A percentile compares a stretch with the other conserved stretches of the same genome.
These are phyloP conservation scores for Phytopythium boreale DNA, from an alignment of 352 stramenopile genomes.

Conservation along the genomic window DNA sequence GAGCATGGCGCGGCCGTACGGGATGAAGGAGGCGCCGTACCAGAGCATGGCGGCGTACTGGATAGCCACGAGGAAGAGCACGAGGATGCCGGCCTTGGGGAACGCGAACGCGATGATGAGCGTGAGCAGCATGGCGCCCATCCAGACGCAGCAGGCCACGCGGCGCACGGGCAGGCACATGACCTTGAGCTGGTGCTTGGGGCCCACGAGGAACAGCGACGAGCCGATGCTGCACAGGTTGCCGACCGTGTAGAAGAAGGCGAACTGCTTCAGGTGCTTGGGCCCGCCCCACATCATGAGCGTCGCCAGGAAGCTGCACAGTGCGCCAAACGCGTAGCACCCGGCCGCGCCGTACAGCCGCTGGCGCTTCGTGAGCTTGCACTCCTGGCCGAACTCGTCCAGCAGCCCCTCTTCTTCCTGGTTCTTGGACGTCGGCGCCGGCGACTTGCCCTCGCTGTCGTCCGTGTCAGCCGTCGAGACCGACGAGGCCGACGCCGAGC, in stretches of 20 bases:
- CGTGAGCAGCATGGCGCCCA: slow-evolving; percentile 65
- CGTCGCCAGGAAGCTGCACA: slow-evolving; percentile 77
- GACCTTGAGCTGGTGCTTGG: slow-evolving; percentile 65
- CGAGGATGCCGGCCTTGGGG: slow-evolving; percentile 55
- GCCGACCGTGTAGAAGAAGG: slow-evolving; percentile 86
- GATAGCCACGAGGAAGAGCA: slow-evolving; percentile 70
- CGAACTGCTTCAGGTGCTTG: slow-evolving; percentile 82
- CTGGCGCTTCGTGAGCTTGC: slow-evolving; percentile 77
- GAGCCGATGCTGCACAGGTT: slow-evolving; percentile 76
- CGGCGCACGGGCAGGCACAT: slow-evolving; percentile 85
- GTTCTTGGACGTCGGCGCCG: slow-evolving; percentile 32
- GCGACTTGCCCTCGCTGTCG: slow-evolving; percentile 33
- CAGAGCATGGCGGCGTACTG: slow-evolving; percentile 83
- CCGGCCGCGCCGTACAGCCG: slow-evolving; percentile 67
- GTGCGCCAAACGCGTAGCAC: slow-evolving; percentile 67
- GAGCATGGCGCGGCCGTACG: slow-evolving; percentile 73
- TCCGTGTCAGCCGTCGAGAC: slow-evolving; percentile 28
- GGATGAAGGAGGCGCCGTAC: slow-evolving; percentile 81
- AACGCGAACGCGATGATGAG: slow-evolving; percentile 78
- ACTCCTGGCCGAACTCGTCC: slow-evolving; percentile 65
- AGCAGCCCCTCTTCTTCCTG: slow-evolving; percentile 75
- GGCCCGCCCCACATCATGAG: slow-evolving; percentile 79
- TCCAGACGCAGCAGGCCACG: slow-evolving; percentile 79
- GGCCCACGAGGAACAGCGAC: slow-evolving; percentile 77
- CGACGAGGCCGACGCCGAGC: slow-evolving; percentile 22